Conservation (phyloP, 2,329 filamentous ascomycete species). For the Magnaporthiopsis rhizophila region DNA sequence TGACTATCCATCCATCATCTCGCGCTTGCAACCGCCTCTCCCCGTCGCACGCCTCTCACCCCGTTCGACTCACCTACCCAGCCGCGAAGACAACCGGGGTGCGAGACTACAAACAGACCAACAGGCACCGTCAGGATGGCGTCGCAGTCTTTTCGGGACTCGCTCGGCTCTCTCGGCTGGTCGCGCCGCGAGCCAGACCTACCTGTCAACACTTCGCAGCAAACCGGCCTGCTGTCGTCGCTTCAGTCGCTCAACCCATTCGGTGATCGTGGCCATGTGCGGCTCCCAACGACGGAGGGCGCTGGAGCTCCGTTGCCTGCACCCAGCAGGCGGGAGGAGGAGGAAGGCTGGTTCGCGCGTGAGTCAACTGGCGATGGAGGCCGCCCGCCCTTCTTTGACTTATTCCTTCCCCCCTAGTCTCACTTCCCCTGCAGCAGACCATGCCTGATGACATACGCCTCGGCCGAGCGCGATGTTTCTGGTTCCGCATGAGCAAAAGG, state of each 20-base stretch:
- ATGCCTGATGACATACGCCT: slow-evolving; percentile 33
- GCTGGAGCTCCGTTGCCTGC: slow-evolving; percentile 81
- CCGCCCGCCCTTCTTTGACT: slow-evolving; percentile 8
- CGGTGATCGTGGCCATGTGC: slow-evolving; percentile 75
- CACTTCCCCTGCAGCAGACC: slow-evolving; percentile 32
- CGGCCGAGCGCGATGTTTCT: slow-evolving; percentile 33
- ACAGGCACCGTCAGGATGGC: slow-evolving; percentile 52
- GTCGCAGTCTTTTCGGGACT: slow-evolving; percentile 83
- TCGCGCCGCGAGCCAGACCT: slow-evolving; percentile 73
- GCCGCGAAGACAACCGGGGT: slow-evolving; percentile 1
- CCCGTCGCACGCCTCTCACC: background rate
- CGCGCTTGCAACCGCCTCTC: slow-evolving; percentile 6
- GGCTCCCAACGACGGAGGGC: slow-evolving; percentile 76
- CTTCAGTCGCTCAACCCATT: slow-evolving; percentile 87
- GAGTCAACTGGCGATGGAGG: slow-evolving; percentile 40
- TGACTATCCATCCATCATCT: background rate
- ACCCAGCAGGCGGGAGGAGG: slow-evolving; percentile 78
- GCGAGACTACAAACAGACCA: background rate
- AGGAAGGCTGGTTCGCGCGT: slow-evolving; percentile 93
- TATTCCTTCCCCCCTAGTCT: slow-evolving; percentile 15
- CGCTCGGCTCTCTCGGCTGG: slow-evolving; percentile 93
- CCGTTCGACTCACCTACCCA: background rate
- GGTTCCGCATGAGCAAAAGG: slow-evolving; percentile 26
- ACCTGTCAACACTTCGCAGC: slow-evolving; percentile 63
- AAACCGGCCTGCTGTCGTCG: slow-evolving; percentile 68